Base-by-base conservation (phyloP, 192 early-diverging fungal species). In the Chytriomyces hyalinus region DNA sequence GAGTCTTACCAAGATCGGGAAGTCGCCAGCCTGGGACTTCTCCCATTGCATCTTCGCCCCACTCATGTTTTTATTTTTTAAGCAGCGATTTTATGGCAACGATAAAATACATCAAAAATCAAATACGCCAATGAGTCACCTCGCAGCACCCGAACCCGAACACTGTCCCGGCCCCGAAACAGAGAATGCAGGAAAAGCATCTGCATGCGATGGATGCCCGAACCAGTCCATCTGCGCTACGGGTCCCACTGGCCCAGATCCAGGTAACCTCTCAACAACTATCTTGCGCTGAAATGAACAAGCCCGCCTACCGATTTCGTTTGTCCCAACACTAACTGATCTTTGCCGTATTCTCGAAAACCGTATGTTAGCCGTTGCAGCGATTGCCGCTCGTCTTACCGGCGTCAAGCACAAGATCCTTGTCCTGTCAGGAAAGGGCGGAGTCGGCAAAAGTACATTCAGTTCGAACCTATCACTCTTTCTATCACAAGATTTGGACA, bases 391-490 rank as follows among this genome's bases (percentile, higher is more conserved):
- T 48, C 73, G 81, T 20, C 67, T 89, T 59, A n/a, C 76, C 22
- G 43, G 59, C 49, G 88, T 94, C 36, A 96, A 96, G 83, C 92
- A 94, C 75, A 95, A 96, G 70, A 86, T 98, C 13, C 83, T 99
- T 8, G 92, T 99, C 6, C 89, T 99, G 24, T 96, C 94, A 0
- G 97, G 97, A 36, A 99, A 99, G 84, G 97, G 97, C 64, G 97
- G 97, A 36, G 96, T 99, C 0, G 97, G 97, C 59, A 99, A 99
- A 84, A 94, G 92, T 17, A 97, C 95, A 26, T 94, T 98, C 76
- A 94, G 94, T 4, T 91, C 96, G 5, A 97, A 98, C 66, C 75
- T 89, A 36, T 62, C 84, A 4, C 81, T 86, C 62, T 83, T 81
- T 36, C 75, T 89, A 15, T 84, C 84, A 0, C 36, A 82, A 10